Base-by-base conservation (phyloP, 2,329 filamentous ascomycete species). In the Metarhizium rileyi region DNA sequence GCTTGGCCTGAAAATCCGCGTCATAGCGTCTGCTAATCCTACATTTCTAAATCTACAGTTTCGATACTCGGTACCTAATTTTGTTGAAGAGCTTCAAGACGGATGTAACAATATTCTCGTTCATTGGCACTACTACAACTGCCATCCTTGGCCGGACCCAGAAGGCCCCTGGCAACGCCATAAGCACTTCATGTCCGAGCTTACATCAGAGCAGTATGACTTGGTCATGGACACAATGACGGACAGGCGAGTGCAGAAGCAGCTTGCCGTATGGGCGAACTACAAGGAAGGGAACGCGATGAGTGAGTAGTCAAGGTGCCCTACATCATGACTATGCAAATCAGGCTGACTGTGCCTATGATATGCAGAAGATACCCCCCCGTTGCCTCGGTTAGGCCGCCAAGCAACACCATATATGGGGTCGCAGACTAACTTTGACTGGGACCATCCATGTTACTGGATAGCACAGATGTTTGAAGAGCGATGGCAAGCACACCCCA, bases 51-150 rank as follows among this genome's bases (percentile, higher is more conserved):
- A 6, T 26, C 3, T 28, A 8, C 23, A 69, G 65, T 51, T 52
- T n/a, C 62, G 61, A 10, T 71, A 71, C 49, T 62, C 71, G 1
- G 63, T 74, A 7, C 63, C 64, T 0, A 16, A 40, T 1, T 73
- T 71, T 48, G 68, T 76, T 16, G 64, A 70, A 33, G 59, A 67
- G 5, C 61, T 76, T 2, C 74, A 77, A 16, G 61, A 67, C 12
- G 66, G 72, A 4, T 72, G 69, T 26, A 74, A 71, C 46, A 69
- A 69, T 47, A 61, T 77, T 26, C 68, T 78, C 1, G 60, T 63
- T 10, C 64, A 75, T 48, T 78, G 75, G 75, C 71, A 75, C 45
- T 77, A 77, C 55, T 77, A 70, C 59, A 72, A 70, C 50, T 66
- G 64, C 28, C 55, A 64, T 23, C 22, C 47, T 5, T 63, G 59